Evolutionary conservation across 352 stramenopile species (phyloP).

Genomic region (Globisporangium perplexum): DNA sequence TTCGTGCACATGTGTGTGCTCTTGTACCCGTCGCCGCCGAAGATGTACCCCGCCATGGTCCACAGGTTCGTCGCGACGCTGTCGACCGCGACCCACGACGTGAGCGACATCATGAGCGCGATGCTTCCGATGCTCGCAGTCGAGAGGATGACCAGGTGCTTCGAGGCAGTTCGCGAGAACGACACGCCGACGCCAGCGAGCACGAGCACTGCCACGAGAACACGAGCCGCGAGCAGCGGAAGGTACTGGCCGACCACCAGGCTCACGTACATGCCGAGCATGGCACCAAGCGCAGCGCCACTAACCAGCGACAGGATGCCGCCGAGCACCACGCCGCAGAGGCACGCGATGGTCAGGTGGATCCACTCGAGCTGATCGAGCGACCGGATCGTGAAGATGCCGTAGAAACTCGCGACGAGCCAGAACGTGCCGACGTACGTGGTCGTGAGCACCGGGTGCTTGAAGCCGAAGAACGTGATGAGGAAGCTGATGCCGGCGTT

Average conservation of each 20-base stretch:
- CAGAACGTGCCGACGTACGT: slow-evolving; percentile 53
- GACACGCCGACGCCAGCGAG: slow-evolving; percentile 34
- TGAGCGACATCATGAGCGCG: slow-evolving; percentile 63
- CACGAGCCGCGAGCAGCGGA: slow-evolving; percentile 43
- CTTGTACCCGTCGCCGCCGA: slow-evolving; percentile 41
- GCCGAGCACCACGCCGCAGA: slow-evolving; percentile 72
- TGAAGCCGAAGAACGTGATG: slow-evolving; percentile 53
- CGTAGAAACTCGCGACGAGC: slow-evolving; percentile 65
- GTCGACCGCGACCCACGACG: slow-evolving; percentile 57
- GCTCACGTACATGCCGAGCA: slow-evolving; percentile 61
- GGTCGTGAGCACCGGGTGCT: slow-evolving; percentile 44
- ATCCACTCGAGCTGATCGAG: slow-evolving; percentile 60
- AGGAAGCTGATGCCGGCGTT: slow-evolving; percentile 48
- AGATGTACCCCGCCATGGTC: slow-evolving; percentile 57
- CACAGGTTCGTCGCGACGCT: slow-evolving; percentile 62
- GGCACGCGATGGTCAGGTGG: slow-evolving; percentile 50
- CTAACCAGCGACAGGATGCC: slow-evolving; percentile 60
- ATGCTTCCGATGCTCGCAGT: slow-evolving; percentile 64
- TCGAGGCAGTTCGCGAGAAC: slow-evolving; percentile 32
- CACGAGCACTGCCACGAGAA: slow-evolving; percentile 47
- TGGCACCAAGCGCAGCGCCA: slow-evolving; percentile 43
- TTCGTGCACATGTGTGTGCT: slow-evolving; percentile 49
- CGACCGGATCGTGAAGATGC: slow-evolving; percentile 43
- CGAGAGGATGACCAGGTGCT: slow-evolving; percentile 61
- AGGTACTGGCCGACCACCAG: slow-evolving; percentile 67